Conservation (phyloP, 2,329 filamentous ascomycete genomes). For the Pseudogymnoascus sp. region DNA sequence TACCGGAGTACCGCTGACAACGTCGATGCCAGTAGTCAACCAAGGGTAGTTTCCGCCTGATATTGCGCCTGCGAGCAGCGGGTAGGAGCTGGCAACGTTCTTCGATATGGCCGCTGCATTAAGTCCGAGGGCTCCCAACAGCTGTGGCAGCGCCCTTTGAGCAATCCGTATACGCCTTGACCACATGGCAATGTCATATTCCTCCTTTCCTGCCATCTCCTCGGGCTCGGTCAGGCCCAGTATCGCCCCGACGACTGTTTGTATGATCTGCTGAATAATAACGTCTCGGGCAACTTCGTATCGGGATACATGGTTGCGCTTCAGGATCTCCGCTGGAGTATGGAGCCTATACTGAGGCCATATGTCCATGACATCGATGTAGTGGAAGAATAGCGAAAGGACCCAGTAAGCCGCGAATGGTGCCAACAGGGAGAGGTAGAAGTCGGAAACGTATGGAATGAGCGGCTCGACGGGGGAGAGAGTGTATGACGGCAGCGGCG, state of each 20-base stretch:
- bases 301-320: conserved; percentile 76
- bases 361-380: conserved; percentile 74
- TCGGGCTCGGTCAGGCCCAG: conserved; percentile 65
- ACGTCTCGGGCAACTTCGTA: conserved; percentile 86
- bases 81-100: conserved; percentile 62
- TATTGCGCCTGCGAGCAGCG: conserved; percentile 65
- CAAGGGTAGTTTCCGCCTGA: conserved; percentile 75
- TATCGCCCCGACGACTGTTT: conserved; percentile 61
- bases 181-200: conserved; percentile 86
- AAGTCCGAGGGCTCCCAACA: conserved; percentile 65
- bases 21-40: conserved; percentile 50
- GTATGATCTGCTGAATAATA: conserved; percentile 82
- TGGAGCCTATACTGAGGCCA: conserved; percentile 90
- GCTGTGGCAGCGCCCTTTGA: conserved; percentile 65
- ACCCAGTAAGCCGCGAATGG: conserved; percentile 84
- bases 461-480: conserved; percentile 62
- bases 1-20: conserved; percentile 42
- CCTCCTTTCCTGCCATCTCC: conserved; percentile 66
- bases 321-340: conserved; percentile 82
- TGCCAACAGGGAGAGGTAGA: conserved; percentile 63
- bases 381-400: conserved; percentile 77
- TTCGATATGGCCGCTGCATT: conserved; percentile 68
- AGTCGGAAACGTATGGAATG: conserved; percentile 71
- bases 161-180: conserved; percentile 71
- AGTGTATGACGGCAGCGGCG: conserved; percentile 77